Percentiles rank a stretch among this genome's conserved stretches.
These are phyloP conservation scores for Solanum gandarillasii DNA, from an alignment of 257 asterid genomes.

Conservation along the genomic window DNA sequence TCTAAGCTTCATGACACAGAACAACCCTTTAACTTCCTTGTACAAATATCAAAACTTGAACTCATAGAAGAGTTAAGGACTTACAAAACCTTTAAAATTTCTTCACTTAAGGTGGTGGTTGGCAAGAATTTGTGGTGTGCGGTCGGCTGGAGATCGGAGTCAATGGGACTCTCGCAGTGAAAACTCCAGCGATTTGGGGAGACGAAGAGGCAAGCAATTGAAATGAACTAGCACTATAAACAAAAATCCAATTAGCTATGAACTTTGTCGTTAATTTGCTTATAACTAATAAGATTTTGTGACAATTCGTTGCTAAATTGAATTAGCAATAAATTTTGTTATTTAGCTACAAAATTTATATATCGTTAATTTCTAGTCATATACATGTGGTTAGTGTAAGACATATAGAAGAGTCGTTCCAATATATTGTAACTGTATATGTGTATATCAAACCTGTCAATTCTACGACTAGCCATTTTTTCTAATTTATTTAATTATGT, in stretches of 20 bases:
- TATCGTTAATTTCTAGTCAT: neutral
- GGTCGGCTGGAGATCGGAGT: too few relatives aligned
- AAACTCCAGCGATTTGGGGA: too few relatives aligned
- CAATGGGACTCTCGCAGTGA: too few relatives aligned
- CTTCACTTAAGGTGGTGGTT: too few relatives aligned
- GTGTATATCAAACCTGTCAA: neutral
- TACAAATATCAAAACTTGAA: too few relatives aligned
- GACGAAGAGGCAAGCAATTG: neutral
- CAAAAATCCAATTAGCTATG: neutral
- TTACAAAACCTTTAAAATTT: too few relatives aligned
- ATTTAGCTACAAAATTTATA: fast-evolving
- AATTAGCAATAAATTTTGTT: too few relatives aligned
- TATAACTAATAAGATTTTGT: neutral
- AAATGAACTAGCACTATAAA: neutral
- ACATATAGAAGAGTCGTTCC: neutral
- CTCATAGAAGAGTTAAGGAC: too few relatives aligned
- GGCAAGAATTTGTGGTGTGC: too few relatives aligned
- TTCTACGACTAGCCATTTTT: neutral
- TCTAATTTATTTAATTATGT: neutral
- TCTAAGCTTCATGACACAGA: too few relatives aligned
- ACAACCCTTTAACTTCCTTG: too few relatives aligned
- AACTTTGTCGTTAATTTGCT: too few relatives aligned
- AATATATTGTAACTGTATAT: neutral
- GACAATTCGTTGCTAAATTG: fast-evolving
- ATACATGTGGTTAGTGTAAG: neutral